Conservation (phyloP, 331 rosid species). For the Pyracantha coccinea region DNA sequence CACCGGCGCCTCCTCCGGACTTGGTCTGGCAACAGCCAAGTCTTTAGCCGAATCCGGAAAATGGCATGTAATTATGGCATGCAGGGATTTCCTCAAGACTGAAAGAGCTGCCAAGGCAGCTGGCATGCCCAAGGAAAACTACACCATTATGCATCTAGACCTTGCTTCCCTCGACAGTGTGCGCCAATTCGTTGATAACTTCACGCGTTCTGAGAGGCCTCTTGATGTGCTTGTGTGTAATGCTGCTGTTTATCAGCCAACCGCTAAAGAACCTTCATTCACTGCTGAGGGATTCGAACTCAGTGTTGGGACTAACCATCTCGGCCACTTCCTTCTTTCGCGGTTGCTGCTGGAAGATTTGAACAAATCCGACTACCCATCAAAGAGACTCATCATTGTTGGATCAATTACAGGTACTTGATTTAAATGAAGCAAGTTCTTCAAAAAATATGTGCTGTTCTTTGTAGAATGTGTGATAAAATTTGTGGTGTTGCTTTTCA, state of each 20-base stretch:
- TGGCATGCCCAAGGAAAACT: constrained; percentile 76
- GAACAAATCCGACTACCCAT: constrained; percentile 82
- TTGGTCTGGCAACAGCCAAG: constrained; percentile 95
- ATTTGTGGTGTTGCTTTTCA: constrained; percentile 16
- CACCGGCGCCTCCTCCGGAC: constrained; percentile 94
- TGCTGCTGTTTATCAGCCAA: constrained; percentile 92
- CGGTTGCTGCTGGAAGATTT: constrained; percentile 72
- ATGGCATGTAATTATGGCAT: constrained; percentile 97
- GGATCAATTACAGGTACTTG: constrained; percentile 90
- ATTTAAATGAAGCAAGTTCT: neutral
- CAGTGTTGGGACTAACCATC: constrained; percentile 96
- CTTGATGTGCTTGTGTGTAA: constrained; percentile 88
- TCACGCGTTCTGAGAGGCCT: constrained; percentile 52
- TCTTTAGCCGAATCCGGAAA: constrained; percentile 95
- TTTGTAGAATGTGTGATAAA: neutral
- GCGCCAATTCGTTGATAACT: constrained; percentile 80
- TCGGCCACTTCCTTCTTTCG: constrained; percentile 91
- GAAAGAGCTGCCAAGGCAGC: constrained; percentile 94
- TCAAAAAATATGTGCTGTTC: neutral
- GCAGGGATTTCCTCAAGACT: constrained; percentile 97
- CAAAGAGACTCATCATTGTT: constrained; percentile 76
- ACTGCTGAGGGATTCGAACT: constrained; percentile 95
- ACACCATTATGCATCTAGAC: constrained; percentile 84
- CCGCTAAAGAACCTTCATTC: constrained; percentile 85
- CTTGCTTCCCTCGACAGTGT: constrained; percentile 93